Conservation (phyloP, 2,329 filamentous ascomycete genomes). For the Zymoseptoria tritici region DNA sequence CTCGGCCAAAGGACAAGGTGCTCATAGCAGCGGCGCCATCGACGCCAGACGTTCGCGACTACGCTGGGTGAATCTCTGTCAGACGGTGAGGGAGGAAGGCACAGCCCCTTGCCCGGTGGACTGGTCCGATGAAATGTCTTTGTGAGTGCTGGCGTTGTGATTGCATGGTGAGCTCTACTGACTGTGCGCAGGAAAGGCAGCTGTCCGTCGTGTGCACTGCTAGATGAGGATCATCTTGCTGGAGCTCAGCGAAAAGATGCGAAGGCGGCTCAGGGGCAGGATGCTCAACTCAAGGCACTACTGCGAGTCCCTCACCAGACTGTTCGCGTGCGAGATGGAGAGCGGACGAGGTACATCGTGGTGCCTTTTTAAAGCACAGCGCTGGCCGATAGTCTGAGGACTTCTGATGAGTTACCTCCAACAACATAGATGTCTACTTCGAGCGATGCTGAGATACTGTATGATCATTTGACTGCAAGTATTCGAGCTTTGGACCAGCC, state of each 20-base stretch:
- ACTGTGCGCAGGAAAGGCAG: background rate
- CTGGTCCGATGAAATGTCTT: background rate
- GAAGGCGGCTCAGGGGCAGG: background rate
- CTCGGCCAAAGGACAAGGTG: background rate
- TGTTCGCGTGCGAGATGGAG: background rate
- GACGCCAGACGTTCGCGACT: background rate
- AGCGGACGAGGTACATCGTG: background rate
- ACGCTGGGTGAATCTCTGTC: background rate
- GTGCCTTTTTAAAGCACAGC: background rate
- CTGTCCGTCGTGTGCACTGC: background rate
- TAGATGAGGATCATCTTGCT: background rate
- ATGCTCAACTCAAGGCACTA: background rate
- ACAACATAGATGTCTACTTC: too few relatives aligned
- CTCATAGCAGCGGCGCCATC: background rate
- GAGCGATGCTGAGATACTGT: background rate
- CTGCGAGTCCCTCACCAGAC: background rate
- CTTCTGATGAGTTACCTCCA: background rate
- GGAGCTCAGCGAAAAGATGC: background rate
- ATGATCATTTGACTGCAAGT: background rate
- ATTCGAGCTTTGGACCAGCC: background rate
- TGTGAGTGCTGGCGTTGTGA: background rate
- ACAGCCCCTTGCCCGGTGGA: background rate
- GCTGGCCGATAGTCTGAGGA: background rate
- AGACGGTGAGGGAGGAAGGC: background rate
- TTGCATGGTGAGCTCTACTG: background rate